phyloP scores from a whole-genome alignment of 805 yeast genomes.

The Ogataea paraovalis region DNA sequence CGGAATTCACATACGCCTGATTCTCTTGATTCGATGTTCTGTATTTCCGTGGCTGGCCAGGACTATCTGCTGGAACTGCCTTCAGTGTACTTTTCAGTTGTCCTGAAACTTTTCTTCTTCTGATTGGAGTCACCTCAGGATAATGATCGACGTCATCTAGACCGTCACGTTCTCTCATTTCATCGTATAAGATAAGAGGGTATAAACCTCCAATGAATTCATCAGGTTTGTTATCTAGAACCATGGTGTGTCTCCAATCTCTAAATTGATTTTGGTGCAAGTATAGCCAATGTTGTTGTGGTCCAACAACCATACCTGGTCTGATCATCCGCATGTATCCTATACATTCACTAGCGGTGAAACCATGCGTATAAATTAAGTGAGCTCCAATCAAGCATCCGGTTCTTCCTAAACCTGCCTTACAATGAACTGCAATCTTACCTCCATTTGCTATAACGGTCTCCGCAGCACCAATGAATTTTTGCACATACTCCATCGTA shows the following conservation, averaged over 20 bases:
- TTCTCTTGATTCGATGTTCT: conserved; percentile 33
- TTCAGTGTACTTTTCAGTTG: conserved; percentile 59
- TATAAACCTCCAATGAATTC: conserved; percentile 63
- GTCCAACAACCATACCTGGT: conserved; percentile 99
- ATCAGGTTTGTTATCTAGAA: conserved; percentile 63
- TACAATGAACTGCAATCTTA: conserved; percentile 97
- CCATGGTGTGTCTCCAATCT: conserved; percentile 94
- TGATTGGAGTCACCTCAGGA: conserved; percentile 67
- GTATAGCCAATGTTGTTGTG: conserved; percentile 98
- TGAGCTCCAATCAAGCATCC: conserved; percentile 98
- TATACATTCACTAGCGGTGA: conserved; percentile 95
- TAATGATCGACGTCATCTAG: conserved; percentile 25
- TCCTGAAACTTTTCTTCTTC: conserved; percentile 68
- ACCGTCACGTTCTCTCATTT: conserved; percentile 46
- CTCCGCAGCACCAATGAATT: conserved; percentile 93
- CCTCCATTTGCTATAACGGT: conserved; percentile 82
- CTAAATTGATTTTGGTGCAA: conserved; percentile 93
- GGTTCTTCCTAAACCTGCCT: conserved; percentile 96
- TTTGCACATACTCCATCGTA: conserved; percentile 85
- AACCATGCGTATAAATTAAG: conserved; percentile 91
- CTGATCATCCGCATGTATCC: conserved; percentile 94
- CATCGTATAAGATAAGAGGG: conserved; percentile 59
- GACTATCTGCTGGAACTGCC: conserved; percentile 88
- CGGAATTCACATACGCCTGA: conserved; percentile 31
- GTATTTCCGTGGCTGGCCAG: conserved; percentile 92